phyloP scores from a whole-genome alignment of 495 filamentous ascomycete species.

The Lasiosphaeris hirsuta region DNA sequence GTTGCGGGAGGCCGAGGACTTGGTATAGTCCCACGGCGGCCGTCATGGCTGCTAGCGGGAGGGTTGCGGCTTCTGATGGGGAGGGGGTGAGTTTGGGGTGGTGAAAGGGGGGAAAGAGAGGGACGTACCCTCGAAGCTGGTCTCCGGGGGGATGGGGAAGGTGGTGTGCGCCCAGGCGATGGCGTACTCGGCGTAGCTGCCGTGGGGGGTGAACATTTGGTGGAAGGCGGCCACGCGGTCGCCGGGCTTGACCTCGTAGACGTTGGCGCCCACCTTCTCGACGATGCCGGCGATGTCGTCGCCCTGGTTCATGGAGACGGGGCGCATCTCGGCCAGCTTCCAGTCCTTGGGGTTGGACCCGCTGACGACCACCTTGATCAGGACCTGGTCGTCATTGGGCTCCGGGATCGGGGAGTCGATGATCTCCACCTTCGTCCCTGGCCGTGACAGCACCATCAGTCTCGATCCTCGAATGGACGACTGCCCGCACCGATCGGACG shows the following conservation, averaged over 20 bases:
- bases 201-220: slow-evolving; percentile 47
- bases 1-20: slow-evolving; percentile 58
- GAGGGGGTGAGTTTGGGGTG: slow-evolving; percentile 3
- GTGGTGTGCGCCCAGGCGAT: slow-evolving; percentile 62
- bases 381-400: slow-evolving; percentile 58
- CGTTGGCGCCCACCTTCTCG: slow-evolving; percentile 56
- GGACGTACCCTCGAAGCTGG: slow-evolving; percentile 59
- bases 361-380: slow-evolving; percentile 66
- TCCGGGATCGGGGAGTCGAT: slow-evolving; percentile 61
- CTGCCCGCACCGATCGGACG: too few relatives aligned
- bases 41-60: slow-evolving; percentile 74
- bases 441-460: not conserved
- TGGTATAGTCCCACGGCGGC: slow-evolving; percentile 62
- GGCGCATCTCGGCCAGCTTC: slow-evolving; percentile 44
- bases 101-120: not conserved
- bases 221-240: slow-evolving; percentile 73
- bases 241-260: slow-evolving; percentile 60
- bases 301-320: slow-evolving; percentile 49
- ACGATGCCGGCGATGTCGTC: slow-evolving; percentile 74
- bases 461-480: not conserved
- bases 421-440: slow-evolving; percentile 54
- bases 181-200: slow-evolving; percentile 70
- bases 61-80: slow-evolving; percentile 60
- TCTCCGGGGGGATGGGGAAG: slow-evolving; percentile 63
- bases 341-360: slow-evolving; percentile 82